These are phyloP conservation scores for Cladosporium halotolerans DNA, from an alignment of 2,329 filamentous ascomycete species.

Conservation along the genomic window DNA sequence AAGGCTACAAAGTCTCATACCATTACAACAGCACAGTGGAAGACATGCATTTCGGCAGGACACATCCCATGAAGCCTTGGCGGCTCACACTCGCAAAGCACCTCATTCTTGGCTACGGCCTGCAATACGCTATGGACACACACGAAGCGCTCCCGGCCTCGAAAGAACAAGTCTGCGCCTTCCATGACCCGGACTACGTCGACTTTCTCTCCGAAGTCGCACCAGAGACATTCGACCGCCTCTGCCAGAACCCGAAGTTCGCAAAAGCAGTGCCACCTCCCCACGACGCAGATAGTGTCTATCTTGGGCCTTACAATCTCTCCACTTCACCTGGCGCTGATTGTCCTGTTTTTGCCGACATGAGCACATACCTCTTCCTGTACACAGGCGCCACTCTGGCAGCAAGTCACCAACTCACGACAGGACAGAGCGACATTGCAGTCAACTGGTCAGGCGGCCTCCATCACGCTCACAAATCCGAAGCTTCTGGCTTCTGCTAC, in stretches of 20 bases:
- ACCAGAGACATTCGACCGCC: conserved; percentile 38
- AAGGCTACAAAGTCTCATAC: conserved; percentile 84
- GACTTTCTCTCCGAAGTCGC: conserved; percentile 59
- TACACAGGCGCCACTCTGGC: conserved; percentile 85
- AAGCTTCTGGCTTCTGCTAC: conserved; percentile 96
- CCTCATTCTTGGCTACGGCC: conserved; percentile 84
- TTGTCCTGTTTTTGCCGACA: conserved; percentile 91
- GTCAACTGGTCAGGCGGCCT: conserved; percentile 97
- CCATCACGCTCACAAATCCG: conserved; percentile 88
- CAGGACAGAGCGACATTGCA: conserved; percentile 83
- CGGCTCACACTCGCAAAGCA: conserved; percentile 91
- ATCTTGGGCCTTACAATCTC: conserved; percentile 64
- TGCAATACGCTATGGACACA: conserved; percentile 93
- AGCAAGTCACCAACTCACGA: conserved; percentile 79
- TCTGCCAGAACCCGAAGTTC: conserved; percentile 40
- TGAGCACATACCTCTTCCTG: conserved; percentile 89
- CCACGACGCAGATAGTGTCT: conserved; percentile 35
- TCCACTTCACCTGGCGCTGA: conserved; percentile 58
- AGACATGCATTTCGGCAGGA: conserved; percentile 89
- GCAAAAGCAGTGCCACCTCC: conserved; percentile 35
- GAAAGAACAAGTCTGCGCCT: conserved; percentile 75
- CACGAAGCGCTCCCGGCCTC: conserved; percentile 76
- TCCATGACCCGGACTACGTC: conserved; percentile 82
- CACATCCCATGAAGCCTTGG: conserved; percentile 98
- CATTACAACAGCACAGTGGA: conserved; percentile 93